Evolutionary conservation across 176 grass and related monocot species (phyloP).

Genomic region (Urochloa ruziziensis): DNA sequence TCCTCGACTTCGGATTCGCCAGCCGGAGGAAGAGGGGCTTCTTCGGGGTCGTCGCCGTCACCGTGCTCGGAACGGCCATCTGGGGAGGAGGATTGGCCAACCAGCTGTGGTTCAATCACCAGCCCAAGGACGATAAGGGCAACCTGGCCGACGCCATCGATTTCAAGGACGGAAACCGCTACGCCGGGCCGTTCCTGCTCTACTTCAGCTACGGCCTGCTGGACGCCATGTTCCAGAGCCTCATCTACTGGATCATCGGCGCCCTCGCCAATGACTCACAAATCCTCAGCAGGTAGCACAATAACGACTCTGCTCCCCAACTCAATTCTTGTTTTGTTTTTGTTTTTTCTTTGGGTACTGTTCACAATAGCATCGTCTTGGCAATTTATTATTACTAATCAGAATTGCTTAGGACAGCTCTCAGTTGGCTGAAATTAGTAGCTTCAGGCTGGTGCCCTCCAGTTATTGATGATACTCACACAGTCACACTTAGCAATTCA

Average conservation of each 20-base stretch:
- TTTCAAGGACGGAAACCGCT: conserved; percentile 56
- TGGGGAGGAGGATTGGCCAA: conserved; percentile 78
- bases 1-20: conserved; percentile 83
- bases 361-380: neutral
- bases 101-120: too few relatives aligned
- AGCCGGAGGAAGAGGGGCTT: conserved; percentile 57
- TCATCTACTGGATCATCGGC: conserved; percentile 97
- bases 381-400: neutral
- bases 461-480: neutral
- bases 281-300: conserved; percentile 94
- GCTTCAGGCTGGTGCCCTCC: neutral
- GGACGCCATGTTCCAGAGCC: conserved; percentile 94
- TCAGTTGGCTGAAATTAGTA: neutral
- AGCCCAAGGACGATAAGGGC: conserved; percentile 41
- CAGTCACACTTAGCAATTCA: neutral
- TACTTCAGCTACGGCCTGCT: conserved; percentile 93
- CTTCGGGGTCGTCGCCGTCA: conserved; percentile 45
- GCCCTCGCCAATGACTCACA: conserved; percentile 57
- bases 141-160: conserved; percentile 28
- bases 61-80: conserved; percentile 61
- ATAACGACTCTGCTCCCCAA: neutral
- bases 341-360: neutral
- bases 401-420: neutral
- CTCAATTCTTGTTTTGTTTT: neutral
- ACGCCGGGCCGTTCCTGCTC: conserved; percentile 59